Evolutionary conservation across 768 basidiomycete genomes (phyloP), one percentile per base, ranked within the genome.

Genomic region (Roridomyces roridus): DNA sequence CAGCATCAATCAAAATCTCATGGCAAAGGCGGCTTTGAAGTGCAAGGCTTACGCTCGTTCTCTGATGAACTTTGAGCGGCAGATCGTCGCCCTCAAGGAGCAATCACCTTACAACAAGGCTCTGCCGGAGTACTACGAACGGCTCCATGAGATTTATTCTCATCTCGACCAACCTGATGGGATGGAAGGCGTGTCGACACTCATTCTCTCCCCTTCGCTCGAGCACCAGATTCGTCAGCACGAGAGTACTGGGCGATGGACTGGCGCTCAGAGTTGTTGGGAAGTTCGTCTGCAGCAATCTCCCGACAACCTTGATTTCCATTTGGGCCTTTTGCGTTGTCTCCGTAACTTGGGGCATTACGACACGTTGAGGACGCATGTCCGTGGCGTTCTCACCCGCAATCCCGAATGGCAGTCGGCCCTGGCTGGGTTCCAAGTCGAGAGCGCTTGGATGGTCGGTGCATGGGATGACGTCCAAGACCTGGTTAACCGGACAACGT

Each of bases 221-320:
- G 93, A 98, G 62, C 94, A 97, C 71, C 94, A 97, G 71, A 98
- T 99, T 57, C 88, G 97, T 39, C 92, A 98, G 67, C 97, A 99
- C 65, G 97, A 99, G 71, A 96, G 91, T 62, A 96, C 92, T 3
- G 97, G 97, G 0, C 82, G 88, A 39, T 99, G 97, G 97, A 98
- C 97, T 2, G 91, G 95, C 9, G 96, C 97, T 8, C 97, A 98
- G 72, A 98, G 96, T 67, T 99, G 97, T 66, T 99, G 97, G 97
- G 97, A 99, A 72, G 88, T 98, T 12, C 84, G 89, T 44, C 79
- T 99, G 15, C 96, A 98, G 68, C 87, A 92, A 55, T 86, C 87
- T 20, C 96, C 96, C 0, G 87, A 96, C 65, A 94, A 96, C 63
- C 80, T 96, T 5, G 85, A 90, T 21, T 90, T 88, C 58, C 96